These are phyloP conservation scores for Begonia loranthoides DNA, from an alignment of 306 rosid species.

Conservation along the genomic window DNA sequence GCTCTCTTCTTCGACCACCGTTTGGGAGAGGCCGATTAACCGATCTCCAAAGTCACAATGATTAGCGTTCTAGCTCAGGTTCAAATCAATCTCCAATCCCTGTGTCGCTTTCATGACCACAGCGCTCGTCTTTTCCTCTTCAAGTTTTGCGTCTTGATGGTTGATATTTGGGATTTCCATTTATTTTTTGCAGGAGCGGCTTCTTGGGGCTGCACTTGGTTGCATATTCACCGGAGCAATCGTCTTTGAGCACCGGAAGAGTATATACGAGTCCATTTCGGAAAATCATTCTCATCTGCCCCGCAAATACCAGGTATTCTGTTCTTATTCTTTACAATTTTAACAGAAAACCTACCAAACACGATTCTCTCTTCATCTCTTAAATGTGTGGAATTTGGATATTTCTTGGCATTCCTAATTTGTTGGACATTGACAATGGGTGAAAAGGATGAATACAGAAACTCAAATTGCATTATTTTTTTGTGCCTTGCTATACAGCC, in stretches of 20 bases:
- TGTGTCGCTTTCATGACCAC: no score
- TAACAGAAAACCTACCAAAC: no score
- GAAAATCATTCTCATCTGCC: constrained; percentile 20
- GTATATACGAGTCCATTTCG: constrained; percentile 45
- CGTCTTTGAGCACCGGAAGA: constrained; percentile 56
- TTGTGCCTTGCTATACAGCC: no score
- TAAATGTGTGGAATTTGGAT: no score
- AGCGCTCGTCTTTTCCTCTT: not conserved
- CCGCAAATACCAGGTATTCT: constrained; percentile 28
- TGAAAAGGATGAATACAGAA: no score
- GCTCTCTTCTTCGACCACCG: not conserved
- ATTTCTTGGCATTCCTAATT: no score
- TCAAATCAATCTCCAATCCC: not conserved
- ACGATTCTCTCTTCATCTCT: no score
- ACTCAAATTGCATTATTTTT: no score
- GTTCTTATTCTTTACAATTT: no score
- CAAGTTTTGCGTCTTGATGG: not conserved
- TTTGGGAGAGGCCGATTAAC: not conserved
- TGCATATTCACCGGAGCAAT: constrained; percentile 40
- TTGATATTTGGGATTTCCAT: not conserved
- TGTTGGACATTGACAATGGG: no score
- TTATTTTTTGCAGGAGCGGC: constrained; percentile 42
- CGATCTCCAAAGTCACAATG: not conserved
- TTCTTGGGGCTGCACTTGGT: constrained; percentile 76
- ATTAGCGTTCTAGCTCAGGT: not conserved